Evolutionary conservation across 2,329 filamentous ascomycete genomes (phyloP).

Genomic region (Penicillium sp.): DNA sequence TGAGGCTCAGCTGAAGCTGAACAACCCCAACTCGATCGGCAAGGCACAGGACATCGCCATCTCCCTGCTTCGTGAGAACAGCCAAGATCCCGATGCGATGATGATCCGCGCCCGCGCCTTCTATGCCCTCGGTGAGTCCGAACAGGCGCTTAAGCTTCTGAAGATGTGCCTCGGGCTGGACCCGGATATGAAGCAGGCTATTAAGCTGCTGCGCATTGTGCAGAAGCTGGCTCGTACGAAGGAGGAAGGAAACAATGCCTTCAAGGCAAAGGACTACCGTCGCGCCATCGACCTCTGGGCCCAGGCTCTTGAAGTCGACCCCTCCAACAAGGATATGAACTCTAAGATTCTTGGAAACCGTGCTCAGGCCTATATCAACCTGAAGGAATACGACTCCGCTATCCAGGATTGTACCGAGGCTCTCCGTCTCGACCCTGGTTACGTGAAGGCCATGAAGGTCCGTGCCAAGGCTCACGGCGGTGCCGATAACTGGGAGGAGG

Average conservation of each 20-base stretch:
- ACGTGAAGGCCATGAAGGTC: slow-evolving; percentile 89
- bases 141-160: slow-evolving; percentile 91
- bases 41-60: slow-evolving; percentile 94
- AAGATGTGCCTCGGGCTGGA: slow-evolving; percentile 86
- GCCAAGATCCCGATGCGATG: slow-evolving; percentile 88
- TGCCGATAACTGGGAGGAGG: slow-evolving; percentile 88
- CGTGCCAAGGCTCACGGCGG: slow-evolving; percentile 87
- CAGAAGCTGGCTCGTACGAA: slow-evolving; percentile 93
- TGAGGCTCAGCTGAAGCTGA: slow-evolving; percentile 91
- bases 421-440: slow-evolving; percentile 76
- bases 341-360: slow-evolving; percentile 94
- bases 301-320: slow-evolving; percentile 80
- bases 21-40: slow-evolving; percentile 80
- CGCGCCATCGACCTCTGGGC: slow-evolving; percentile 83
- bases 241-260: slow-evolving; percentile 86
- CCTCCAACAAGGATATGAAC: slow-evolving; percentile 86
- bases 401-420: slow-evolving; percentile 85
- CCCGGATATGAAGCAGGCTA: slow-evolving; percentile 84
- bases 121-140: slow-evolving; percentile 90
- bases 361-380: slow-evolving; percentile 74
- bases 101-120: slow-evolving; percentile 84
- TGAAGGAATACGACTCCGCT: slow-evolving; percentile 81
- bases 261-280: slow-evolving; percentile 80
- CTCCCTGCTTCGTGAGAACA: slow-evolving; percentile 80
- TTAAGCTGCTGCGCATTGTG: slow-evolving; percentile 85